Evolutionary conservation across 2,329 filamentous ascomycete species (phyloP).

Genomic region (Venturia carpophila): DNA sequence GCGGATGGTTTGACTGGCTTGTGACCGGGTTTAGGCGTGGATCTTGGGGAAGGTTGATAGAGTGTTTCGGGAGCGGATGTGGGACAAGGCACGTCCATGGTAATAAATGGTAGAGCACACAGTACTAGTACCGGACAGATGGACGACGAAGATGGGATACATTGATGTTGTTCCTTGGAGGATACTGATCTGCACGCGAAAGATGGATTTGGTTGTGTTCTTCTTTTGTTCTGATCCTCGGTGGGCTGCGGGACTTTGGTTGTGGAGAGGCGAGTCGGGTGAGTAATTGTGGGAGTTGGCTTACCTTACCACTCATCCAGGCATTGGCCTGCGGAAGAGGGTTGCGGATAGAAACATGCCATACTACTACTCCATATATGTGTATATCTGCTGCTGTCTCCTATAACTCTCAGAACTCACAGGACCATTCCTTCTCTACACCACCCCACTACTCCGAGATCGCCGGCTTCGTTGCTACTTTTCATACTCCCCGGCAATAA

Average conservation of each 20-base stretch:
- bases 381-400: not conserved
- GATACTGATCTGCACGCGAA: not conserved
- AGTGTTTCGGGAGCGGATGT: not conserved
- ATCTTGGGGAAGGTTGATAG: not conserved
- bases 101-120: not conserved
- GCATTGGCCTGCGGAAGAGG: not conserved
- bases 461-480: not conserved
- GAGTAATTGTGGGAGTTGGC: not conserved
- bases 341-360: constrained; percentile 8
- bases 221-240: no score
- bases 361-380: not conserved
- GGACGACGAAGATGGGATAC: not conserved
- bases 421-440: not conserved
- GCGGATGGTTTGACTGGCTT: not conserved
- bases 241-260: not conserved
- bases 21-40: not conserved
- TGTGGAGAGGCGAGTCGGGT: not conserved
- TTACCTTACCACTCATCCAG: constrained; percentile 2
- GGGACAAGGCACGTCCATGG: not conserved
- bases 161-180: not conserved
- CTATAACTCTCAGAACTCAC: not conserved
- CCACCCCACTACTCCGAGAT: not conserved
- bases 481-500: constrained; percentile 6
- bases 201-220: not conserved
- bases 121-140: not conserved